A percentile compares a stretch with the other conserved stretches of the same genome.
Evolutionary conservation across 352 stramenopile species (phyloP).

Genomic region (Elongisporangium anandrum): DNA sequence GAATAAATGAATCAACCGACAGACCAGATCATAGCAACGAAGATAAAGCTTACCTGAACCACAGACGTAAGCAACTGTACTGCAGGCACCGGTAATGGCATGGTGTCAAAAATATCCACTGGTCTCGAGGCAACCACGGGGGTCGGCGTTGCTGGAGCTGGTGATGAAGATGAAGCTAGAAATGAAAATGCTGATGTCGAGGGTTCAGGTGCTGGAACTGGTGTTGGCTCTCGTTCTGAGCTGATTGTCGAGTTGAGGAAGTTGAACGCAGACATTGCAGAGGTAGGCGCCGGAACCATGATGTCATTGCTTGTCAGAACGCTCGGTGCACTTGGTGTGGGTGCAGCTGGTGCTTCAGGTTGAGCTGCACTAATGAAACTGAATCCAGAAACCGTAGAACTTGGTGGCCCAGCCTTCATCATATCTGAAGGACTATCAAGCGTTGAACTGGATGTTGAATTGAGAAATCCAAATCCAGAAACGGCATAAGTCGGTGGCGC

Average conservation of each 20-base stretch:
- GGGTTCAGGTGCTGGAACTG: conserved; percentile 2
- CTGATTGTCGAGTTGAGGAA: conserved; percentile 22
- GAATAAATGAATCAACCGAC: neutral
- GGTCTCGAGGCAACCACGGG: conserved; percentile 7
- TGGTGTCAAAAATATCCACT: neutral
- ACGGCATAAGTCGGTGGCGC: neutral
- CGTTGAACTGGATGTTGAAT: neutral
- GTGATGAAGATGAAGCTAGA: conserved; percentile 26
- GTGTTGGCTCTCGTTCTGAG: conserved; percentile 3
- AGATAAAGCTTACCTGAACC: neutral
- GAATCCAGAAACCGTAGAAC: neutral
- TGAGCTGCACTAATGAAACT: neutral
- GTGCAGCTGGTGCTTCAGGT: neutral
- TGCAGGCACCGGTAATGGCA: neutral
- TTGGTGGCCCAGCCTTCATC: neutral
- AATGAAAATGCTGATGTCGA: conserved; percentile 5
- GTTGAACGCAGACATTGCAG: conserved; percentile 23
- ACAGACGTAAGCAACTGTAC: neutral
- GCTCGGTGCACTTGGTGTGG: neutral
- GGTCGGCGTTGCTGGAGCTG: conserved; percentile 2
- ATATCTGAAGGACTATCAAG: neutral
- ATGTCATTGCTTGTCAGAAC: no score
- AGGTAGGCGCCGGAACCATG: neutral
- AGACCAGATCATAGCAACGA: neutral
- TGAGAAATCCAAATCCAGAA: conserved; percentile 3